These are phyloP conservation scores for Cunninghamia lanceolata DNA, from an alignment of 75 land plant genomes.

Conservation along the genomic window DNA sequence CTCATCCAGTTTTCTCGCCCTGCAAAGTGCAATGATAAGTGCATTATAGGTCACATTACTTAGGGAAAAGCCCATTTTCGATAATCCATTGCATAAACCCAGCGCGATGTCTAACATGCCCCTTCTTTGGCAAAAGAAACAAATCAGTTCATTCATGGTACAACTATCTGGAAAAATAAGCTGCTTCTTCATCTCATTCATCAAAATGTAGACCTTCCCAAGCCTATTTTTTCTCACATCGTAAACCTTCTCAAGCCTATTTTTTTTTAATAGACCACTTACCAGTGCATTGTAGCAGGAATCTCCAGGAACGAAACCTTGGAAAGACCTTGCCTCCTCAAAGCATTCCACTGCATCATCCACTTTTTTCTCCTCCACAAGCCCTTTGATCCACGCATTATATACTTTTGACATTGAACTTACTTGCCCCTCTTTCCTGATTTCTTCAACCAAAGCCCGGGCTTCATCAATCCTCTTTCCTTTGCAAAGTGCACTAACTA, in stretches of 20 bases:
- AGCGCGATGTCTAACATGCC: slow-evolving; percentile 55
- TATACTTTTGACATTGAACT: slow-evolving; percentile 18
- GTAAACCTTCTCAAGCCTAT: slow-evolving; percentile 23
- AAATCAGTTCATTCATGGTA: slow-evolving; percentile 46
- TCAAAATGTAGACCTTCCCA: slow-evolving; percentile 25
- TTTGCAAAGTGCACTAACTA: slow-evolving; percentile 47
- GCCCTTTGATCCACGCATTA: slow-evolving; percentile 30
- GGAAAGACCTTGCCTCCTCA: slow-evolving; percentile 13
- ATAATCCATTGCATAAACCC: slow-evolving; percentile 36
- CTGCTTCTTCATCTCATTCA: slow-evolving; percentile 46
- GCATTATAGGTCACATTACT: slow-evolving; percentile 31
- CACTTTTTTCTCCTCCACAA: slow-evolving; percentile 20
- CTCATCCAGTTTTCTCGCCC: slow-evolving; percentile 34
- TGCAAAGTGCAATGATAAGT: slow-evolving; percentile 46
- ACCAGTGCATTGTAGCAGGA: slow-evolving; percentile 38
- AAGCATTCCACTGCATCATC: slow-evolving; percentile 36
- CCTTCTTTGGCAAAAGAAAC: slow-evolving; percentile 45
- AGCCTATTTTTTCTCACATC: slow-evolving; percentile 4
- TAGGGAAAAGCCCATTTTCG: slow-evolving; percentile 38
- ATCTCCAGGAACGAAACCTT: slow-evolving; percentile 37
- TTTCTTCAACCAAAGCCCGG: slow-evolving; percentile 29
- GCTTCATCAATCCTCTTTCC: slow-evolving; percentile 26
- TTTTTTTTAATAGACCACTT: slow-evolving; percentile 27
- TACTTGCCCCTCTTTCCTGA: slow-evolving; percentile 8
- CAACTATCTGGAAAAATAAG: slow-evolving; percentile 32